Conservation (phyloP, 2,329 filamentous ascomycete genomes). For the Lojkania enalia region DNA sequence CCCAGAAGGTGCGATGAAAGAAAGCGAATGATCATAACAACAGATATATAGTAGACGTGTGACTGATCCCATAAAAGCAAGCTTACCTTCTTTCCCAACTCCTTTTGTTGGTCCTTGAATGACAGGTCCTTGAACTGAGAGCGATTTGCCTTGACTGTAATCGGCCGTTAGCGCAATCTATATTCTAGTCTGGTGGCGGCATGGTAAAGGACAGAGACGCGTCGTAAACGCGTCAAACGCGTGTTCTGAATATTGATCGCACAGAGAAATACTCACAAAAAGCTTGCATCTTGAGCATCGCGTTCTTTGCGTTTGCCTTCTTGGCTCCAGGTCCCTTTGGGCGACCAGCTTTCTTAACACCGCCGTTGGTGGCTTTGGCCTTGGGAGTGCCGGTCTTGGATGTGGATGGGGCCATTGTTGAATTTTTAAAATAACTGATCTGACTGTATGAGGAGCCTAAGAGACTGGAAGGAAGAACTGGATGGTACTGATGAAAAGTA, state of each 20-base stretch:
- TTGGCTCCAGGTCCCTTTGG: constrained; percentile 19
- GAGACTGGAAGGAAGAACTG: constrained; percentile 1
- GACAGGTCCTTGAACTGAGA: constrained; percentile 37
- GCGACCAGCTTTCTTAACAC: constrained; percentile 36
- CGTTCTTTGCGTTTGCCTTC: constrained; percentile 29
- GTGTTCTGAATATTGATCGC: constrained; percentile 9
- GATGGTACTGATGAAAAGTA: constrained; percentile 2
- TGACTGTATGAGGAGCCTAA: not conserved
- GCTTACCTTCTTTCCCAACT: constrained; percentile 39
- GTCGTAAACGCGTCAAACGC: constrained; percentile 22
- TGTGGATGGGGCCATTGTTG: constrained; percentile 31
- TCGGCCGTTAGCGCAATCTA: not conserved
- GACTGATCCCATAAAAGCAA: not conserved
- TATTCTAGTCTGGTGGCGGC: not conserved
- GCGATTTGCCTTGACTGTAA: constrained; percentile 41
- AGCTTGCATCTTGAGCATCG: constrained; percentile 42
- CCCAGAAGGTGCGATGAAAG: not conserved
- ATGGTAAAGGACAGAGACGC: constrained; percentile 6
- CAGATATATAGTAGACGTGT: constrained; percentile 1
- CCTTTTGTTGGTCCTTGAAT: constrained; percentile 43
- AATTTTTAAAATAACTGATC: constrained; percentile 1
- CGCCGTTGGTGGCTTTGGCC: constrained; percentile 18
- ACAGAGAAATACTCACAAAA: constrained; percentile 35
- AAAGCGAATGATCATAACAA: constrained; percentile 1
- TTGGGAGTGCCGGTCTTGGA: constrained; percentile 31